A percentile compares a stretch with the other conserved stretches of the same genome.
These are phyloP conservation scores for Aleurites moluccanus DNA, from an alignment of 441 rosid species.

Conservation along the genomic window DNA sequence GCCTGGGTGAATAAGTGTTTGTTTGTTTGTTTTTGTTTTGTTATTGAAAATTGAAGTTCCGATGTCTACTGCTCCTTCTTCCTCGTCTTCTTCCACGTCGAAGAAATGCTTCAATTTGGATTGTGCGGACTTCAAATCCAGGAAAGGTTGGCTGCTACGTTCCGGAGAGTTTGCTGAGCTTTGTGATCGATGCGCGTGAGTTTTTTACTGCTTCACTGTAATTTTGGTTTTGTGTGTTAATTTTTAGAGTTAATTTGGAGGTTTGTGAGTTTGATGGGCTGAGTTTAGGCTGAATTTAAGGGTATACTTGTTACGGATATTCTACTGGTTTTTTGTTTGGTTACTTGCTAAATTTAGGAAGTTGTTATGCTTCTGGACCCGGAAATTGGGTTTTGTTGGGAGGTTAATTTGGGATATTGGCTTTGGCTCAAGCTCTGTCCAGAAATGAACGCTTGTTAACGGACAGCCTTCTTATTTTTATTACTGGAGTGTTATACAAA, in stretches of 20 bases:
- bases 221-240: background rate
- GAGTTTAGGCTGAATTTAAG: constrained; percentile 12
- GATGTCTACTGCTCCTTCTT: constrained; percentile 13
- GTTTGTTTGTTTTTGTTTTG: background rate
- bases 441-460: background rate
- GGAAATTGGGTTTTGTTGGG: constrained; percentile 17
- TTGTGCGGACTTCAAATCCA: constrained; percentile 62
- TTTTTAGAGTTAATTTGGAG: constrained; percentile 13
- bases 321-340: constrained; percentile 4
- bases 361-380: background rate
- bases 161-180: constrained; percentile 82
- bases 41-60: background rate
- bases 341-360: constrained; percentile 21
- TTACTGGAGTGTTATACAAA: background rate
- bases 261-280: background rate
- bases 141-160: constrained; percentile 89
- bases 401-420: constrained; percentile 29
- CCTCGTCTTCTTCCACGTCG: constrained; percentile 29
- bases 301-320: constrained; percentile 5
- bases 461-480: background rate
- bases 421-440: constrained; percentile 6
- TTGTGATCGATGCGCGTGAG: constrained; percentile 97
- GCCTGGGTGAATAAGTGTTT: background rate
- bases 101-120: constrained; percentile 76
- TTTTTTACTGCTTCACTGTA: background rate